phyloP scores from a whole-genome alignment of 2,329 filamentous ascomycete genomes.

The Curvularia verruculosa region DNA sequence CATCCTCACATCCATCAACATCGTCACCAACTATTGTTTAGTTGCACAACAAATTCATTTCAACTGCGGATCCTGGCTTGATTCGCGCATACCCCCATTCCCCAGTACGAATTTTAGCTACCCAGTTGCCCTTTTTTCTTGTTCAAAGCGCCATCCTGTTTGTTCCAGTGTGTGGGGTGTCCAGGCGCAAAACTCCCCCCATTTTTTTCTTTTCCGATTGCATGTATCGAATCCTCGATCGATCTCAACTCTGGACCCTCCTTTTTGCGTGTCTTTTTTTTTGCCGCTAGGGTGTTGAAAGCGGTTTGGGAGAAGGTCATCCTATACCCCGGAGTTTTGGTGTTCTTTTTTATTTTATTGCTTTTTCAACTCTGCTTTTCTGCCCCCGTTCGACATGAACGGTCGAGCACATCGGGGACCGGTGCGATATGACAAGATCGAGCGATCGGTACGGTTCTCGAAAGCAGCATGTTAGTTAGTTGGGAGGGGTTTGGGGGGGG shows the following conservation, averaged over 20 bases:
- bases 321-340: conserved; percentile 33
- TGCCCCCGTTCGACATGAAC: background rate
- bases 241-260: conserved; percentile 18
- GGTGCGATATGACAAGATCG: background rate
- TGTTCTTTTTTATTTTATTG: background rate
- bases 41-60: conserved; percentile 17
- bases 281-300: conserved; percentile 16
- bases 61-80: conserved; percentile 25
- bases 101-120: conserved; percentile 22
- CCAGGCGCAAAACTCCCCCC: background rate
- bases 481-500: background rate
- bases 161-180: background rate
- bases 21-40: background rate
- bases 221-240: conserved; percentile 4
- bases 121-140: background rate
- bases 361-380: background rate
- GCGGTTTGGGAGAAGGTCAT: conserved; percentile 27
- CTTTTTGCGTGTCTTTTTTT: conserved; percentile 1
- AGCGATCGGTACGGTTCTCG: background rate
- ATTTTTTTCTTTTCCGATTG: conserved; percentile 2
- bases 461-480: background rate
- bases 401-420: background rate
- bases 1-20: conserved; percentile 5
- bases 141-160: background rate
- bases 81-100: conserved; percentile 14